Evolutionary conservation across 805 yeast species (phyloP), one percentile per base, ranked within the genome.

Genomic region (Torulaspora gathmanii): DNA sequence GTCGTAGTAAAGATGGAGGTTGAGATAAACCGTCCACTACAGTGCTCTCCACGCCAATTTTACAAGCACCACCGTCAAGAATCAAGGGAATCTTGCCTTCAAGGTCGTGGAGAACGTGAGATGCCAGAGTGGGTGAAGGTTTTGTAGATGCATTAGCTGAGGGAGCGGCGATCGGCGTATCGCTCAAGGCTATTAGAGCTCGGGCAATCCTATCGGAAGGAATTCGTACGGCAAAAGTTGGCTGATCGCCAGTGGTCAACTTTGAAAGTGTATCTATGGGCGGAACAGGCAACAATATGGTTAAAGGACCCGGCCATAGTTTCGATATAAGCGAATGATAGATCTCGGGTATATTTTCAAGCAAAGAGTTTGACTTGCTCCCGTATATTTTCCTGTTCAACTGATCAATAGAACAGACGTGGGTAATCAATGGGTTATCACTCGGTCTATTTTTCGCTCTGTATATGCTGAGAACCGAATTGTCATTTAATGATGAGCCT

Each of bases 221-320:
- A 62, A 93, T 74, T 48, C 99, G 74, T 1, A 89, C 95, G 0
- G 97, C 99, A 61, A 90, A 86, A 0, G 99, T 93, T 13, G 80
- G 72, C 62, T 91, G 97, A 7, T 80, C 82, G 0, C 91, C 93
- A 0, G 99, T 91, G 17, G 93, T 95, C 13, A 78, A 70, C 27
- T 72, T 70, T 1, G 96, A 88, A 2, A 91, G 69, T 1, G 78
- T 78, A 5, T 75, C 68, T 22, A 65, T 59, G 10, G 67, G 52
- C 23, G 69, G 66, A 4, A 78, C 71, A 0, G 96, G 96, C 16
- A 93, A 68, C 40, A 93, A 64, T 27, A 93, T 86, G 0, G 96
- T 89, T 45, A 93, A 68, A 0, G 99, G 98, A 0, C 99, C 99
- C 0, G 99, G 99, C 98, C 98, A 93, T 56, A 86, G 84, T 50